Evolutionary conservation across 768 basidiomycete genomes (phyloP).

Genomic region (Tephrocybe sp.): DNA sequence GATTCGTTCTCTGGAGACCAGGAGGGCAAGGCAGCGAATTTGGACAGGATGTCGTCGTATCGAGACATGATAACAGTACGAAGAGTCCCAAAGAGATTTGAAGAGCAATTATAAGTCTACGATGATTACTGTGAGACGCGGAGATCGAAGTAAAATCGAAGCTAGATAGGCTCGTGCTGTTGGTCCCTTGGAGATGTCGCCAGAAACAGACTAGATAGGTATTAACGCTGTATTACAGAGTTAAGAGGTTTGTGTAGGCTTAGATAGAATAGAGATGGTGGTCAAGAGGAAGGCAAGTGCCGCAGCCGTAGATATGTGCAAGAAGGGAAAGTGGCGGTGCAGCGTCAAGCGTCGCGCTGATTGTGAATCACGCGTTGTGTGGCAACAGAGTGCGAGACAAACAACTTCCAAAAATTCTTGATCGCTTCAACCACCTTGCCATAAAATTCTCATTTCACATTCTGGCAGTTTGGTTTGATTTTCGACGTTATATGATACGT

Average conservation of each 20-base stretch:
- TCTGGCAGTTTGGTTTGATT: not conserved
- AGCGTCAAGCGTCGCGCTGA: not conserved
- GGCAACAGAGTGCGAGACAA: not conserved
- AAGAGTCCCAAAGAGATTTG: not conserved
- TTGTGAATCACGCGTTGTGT: not conserved
- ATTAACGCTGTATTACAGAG: too few species aligned
- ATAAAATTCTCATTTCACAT: too few species aligned
- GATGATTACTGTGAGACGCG: too few species aligned
- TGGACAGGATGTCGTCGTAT: constrained; percentile 41
- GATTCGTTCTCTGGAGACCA: constrained; percentile 37
- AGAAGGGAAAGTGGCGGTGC: not conserved
- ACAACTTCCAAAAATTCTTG: constrained; percentile 7
- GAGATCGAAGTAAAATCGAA: too few species aligned
- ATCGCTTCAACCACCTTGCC: not conserved
- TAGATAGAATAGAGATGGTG: not conserved
- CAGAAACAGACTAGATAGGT: too few species aligned
- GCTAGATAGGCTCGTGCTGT: too few species aligned
- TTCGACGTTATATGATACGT: too few species aligned
- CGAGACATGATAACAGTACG: constrained; percentile 21
- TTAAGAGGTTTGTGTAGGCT: too few species aligned
- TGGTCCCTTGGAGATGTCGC: too few species aligned
- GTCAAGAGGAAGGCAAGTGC: not conserved
- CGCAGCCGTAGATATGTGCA: not conserved
- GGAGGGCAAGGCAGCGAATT: constrained; percentile 29
- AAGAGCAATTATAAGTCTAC: too few species aligned